Evolutionary conservation across 192 early-diverging fungal genomes (phyloP), one percentile per base, ranked within the genome.

Genomic region (Chytriomyces sp.): DNA sequence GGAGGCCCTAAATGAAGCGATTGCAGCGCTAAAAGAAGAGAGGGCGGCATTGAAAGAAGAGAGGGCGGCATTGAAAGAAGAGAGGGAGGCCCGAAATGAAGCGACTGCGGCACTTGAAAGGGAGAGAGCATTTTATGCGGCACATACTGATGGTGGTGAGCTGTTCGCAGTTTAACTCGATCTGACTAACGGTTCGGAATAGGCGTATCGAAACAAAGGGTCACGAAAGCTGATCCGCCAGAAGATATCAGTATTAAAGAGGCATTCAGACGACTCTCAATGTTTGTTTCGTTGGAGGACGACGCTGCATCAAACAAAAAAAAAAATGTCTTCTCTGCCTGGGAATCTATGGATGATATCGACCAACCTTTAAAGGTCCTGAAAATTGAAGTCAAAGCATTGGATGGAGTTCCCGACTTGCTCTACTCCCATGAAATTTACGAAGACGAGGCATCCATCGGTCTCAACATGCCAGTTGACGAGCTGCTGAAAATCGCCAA

Each of bases 391-490:
- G 26, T 70, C 24, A 46, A 70, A 24, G 49, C 18, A 7, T 28
- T 70, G 23, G 53, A 26, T 26, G 69, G 69, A 70, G 53, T 70
- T 50, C 45, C 69, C 28, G 69, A 70, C 24, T 26, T 70, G 47
- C 69, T 70, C 46, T 70, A 50, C 69, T 70, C 69, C 44, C 50
- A 59, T 70, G 20, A 70, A 24, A 70, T 70, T 11, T 70, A 70
- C 44, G 69, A 53, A 53, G 69, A 70, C 53, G 50, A 70, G 69
- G n/a, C 48, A 8, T 26, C 50, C 20, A 13, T 70, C 24, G n/a
- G n/a, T n/a, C 48, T 70, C 20, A 70, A 50, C 48, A 70, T 70
- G 69, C 69, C 69, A 70, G 48, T 70, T 50, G 69, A 70, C 24
- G 69, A 70, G 24, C 53, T 70, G 24, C 49, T 70, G 69, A 50